phyloP scores from a whole-genome alignment of 108 stramenopile genomes.

The Skeletonema grethae region DNA sequence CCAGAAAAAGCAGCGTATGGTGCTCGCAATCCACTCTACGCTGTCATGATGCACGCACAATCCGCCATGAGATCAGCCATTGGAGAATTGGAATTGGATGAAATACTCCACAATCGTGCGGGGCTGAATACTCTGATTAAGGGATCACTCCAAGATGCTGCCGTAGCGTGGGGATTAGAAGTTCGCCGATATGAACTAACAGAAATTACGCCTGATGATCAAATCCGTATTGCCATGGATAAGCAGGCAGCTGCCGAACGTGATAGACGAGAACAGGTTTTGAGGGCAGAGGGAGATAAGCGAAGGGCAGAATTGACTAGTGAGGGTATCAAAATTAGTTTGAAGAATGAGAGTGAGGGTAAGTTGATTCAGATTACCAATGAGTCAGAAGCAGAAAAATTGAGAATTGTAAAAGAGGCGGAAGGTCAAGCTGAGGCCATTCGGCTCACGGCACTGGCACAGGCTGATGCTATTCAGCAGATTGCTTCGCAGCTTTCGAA shows the following conservation, averaged over 20 bases:
- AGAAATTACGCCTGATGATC: constrained; percentile 95
- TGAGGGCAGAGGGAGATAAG: constrained; percentile 96
- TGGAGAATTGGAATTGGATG: constrained; percentile 99
- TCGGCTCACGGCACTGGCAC: constrained; percentile 81
- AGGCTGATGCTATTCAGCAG: constrained; percentile 82
- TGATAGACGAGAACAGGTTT: constrained; percentile 91
- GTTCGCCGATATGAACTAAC: constrained; percentile 96
- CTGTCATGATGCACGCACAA: constrained; percentile 96
- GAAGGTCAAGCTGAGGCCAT: constrained; percentile 93
- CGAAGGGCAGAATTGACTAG: constrained; percentile 87
- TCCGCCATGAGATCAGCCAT: constrained; percentile 97
- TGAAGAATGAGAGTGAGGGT: constrained; percentile 97
- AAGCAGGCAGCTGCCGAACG: constrained; percentile 98
- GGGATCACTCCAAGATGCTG: constrained; percentile 91
- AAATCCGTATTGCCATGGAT: constrained; percentile 97
- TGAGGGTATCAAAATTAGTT: constrained; percentile 94
- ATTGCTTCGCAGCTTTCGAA: constrained; percentile 71
- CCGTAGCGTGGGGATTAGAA: constrained; percentile 95
- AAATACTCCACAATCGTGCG: constrained; percentile 95
- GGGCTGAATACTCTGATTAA: constrained; percentile 90
- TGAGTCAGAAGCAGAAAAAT: constrained; percentile 91
- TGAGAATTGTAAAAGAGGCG: constrained; percentile 83
- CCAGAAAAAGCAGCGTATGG: constrained; percentile 95
- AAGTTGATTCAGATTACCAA: constrained; percentile 89
- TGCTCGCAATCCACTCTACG: constrained; percentile 93